Evolutionary conservation across 331 rosid species (phyloP).

Genomic region (Spiraea crenata): DNA sequence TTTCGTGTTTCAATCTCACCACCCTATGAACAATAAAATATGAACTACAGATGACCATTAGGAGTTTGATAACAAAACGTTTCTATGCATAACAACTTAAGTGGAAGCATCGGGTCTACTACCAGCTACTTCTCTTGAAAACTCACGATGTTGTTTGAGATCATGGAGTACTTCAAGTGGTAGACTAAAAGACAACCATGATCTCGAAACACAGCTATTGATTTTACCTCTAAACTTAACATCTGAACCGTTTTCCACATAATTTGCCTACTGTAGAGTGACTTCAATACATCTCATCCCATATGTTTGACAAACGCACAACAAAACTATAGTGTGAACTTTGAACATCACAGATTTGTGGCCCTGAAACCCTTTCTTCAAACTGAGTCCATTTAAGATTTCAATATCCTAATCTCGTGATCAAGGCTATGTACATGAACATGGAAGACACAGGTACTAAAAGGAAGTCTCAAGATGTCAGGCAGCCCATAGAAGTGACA

Average conservation of each 20-base stretch:
- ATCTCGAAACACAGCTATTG: neutral
- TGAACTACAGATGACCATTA: neutral
- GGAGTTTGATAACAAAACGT: neutral
- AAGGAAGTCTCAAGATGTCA: neutral
- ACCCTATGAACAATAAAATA: neutral
- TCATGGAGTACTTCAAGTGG: neutral
- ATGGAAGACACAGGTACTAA: neutral
- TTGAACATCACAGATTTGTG: neutral
- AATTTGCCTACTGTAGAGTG: neutral
- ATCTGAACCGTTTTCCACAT: neutral
- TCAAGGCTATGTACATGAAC: neutral
- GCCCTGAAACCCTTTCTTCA: neutral
- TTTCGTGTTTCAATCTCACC: neutral
- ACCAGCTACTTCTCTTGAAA: neutral
- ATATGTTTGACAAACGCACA: neutral
- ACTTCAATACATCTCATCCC: neutral
- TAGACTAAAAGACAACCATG: neutral
- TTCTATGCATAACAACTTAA: neutral
- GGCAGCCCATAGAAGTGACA: neutral
- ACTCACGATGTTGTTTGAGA: neutral
- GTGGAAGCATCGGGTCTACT: neutral
- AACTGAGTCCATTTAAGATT: constrained; percentile 1
- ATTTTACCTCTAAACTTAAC: neutral
- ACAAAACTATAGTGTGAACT: neutral
- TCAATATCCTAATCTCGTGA: neutral